Evolutionary conservation across 225 moss, liverwort and hornwort species (phyloP).

Genomic region (Polytrichum formosum): DNA sequence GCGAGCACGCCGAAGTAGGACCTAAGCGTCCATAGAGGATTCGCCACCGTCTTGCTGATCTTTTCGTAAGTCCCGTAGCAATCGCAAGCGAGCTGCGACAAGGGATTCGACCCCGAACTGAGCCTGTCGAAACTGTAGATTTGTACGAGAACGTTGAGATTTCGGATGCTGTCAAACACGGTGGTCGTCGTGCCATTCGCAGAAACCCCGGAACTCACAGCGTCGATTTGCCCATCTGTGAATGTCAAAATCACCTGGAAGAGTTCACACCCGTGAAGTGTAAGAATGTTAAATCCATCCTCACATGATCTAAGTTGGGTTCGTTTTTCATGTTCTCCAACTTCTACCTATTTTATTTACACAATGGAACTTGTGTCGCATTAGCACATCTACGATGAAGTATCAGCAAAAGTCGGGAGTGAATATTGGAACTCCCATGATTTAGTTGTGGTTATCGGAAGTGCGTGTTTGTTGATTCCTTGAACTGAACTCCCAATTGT

Average conservation of each 20-base stretch:
- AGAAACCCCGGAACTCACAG: background rate
- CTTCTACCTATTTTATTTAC: too few relatives aligned
- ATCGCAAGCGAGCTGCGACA: conserved; percentile 10
- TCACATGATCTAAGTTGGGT: too few relatives aligned
- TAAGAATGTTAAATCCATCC: too few relatives aligned
- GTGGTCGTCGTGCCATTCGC: background rate
- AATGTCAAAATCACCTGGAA: conserved; percentile 29
- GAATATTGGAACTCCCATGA: too few relatives aligned
- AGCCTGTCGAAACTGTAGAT: conserved; percentile 26
- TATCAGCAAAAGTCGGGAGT: too few relatives aligned
- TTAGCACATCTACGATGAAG: too few relatives aligned
- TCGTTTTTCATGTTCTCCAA: too few relatives aligned
- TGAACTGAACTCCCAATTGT: too few relatives aligned
- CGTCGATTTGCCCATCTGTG: conserved; percentile 26
- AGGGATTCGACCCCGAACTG: background rate
- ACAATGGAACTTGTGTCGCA: too few relatives aligned
- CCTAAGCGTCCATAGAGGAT: conserved; percentile 30
- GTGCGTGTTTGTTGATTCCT: too few relatives aligned
- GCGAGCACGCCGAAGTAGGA: conserved; percentile 29
- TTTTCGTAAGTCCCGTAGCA: conserved; percentile 26
- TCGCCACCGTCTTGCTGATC: conserved; percentile 9
- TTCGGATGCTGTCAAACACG: conserved; percentile 20
- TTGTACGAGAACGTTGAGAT: conserved; percentile 16
- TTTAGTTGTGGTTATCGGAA: too few relatives aligned
- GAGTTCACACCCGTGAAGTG: too few relatives aligned